Base-by-base conservation (phyloP, 2,329 filamentous ascomycete genomes). In the Stylonectria norvegica region DNA sequence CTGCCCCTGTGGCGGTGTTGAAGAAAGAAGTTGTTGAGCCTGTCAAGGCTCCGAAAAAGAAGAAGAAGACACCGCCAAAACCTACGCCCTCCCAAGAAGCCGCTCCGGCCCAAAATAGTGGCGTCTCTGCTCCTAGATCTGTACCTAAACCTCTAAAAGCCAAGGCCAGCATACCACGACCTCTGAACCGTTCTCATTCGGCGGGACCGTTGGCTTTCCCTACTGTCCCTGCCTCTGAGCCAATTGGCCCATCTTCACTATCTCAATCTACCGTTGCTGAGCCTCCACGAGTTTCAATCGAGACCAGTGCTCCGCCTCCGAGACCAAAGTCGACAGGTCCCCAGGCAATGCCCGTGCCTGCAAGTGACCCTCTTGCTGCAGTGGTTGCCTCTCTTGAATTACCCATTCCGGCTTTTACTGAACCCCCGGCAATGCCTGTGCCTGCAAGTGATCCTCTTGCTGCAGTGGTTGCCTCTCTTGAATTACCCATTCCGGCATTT, bases 181-280 rank as follows among this genome's bases (percentile, higher is more conserved):
- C 57, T 4, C 34, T 66, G 3, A 50, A 49, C 23, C 56, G 66
- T 25, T 68, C 65, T 19, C 64, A 68, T 14, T 68, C 66, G 2
- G 56, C 64, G 3, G 65, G 67, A 1, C 54, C 64, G 11, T 44
- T 70, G 27, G 59, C 56, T 22, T 47, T 69, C 6, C 64, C 67
- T n/a, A 43, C 51, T 14, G 48, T 64, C 15, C 59, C 64, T 8
- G 70, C 72, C 4, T 81, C 75, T 48, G 78, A 81, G 42, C 74
- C 76, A 8, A 58, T 60, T 17, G 60, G 67, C 1, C 70, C 70
- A 15, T 70, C 63, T 4, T 57, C 59, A 51, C 67, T 58, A 61
- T 73, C 63, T 3, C 59, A 60, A 19, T 52, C 49, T 14, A 40
- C 41, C 4, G 4, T 43, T 19, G 47, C 44, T 7, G 51, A 57